Evolutionary conservation across 1,139 yeast species (phyloP).

Genomic region (Scheffersomyces titani): DNA sequence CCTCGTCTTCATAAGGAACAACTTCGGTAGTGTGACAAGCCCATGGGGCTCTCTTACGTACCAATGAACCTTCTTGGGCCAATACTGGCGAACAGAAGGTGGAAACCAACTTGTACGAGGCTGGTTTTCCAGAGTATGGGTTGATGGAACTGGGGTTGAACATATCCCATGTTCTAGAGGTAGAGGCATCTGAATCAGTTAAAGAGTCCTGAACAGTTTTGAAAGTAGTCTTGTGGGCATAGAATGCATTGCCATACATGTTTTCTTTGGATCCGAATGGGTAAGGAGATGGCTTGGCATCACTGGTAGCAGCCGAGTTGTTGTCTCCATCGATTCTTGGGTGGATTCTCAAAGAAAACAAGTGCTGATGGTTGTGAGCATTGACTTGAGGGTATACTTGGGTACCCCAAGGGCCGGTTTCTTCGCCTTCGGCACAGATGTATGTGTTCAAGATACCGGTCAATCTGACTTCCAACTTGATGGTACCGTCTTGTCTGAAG

Average conservation of each 20-base stretch:
- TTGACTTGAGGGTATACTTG: slow-evolving; percentile 77
- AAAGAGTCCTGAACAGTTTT: slow-evolving; percentile 69
- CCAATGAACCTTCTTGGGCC: slow-evolving; percentile 74
- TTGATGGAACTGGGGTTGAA: slow-evolving; percentile 69
- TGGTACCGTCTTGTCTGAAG: slow-evolving; percentile 81
- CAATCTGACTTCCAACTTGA: slow-evolving; percentile 73
- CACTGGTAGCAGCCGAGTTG: slow-evolving; percentile 72
- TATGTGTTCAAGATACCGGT: slow-evolving; percentile 81
- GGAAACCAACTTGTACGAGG: slow-evolving; percentile 77
- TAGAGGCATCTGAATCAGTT: slow-evolving; percentile 59
- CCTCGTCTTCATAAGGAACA: slow-evolving; percentile 64
- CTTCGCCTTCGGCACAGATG: slow-evolving; percentile 62
- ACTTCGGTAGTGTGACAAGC: slow-evolving; percentile 68
- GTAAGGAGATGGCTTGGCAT: slow-evolving; percentile 59
- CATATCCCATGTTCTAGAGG: slow-evolving; percentile 77
- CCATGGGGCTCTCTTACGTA: slow-evolving; percentile 82
- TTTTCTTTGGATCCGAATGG: slow-evolving; percentile 68
- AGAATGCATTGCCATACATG: slow-evolving; percentile 74
- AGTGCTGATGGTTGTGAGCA: slow-evolving; percentile 85
- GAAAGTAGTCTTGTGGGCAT: slow-evolving; percentile 61
- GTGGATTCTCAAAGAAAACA: slow-evolving; percentile 76
- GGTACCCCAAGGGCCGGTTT: slow-evolving; percentile 75
- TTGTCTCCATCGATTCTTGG: slow-evolving; percentile 81
- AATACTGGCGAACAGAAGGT: slow-evolving; percentile 71
- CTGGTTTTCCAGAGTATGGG: slow-evolving; percentile 72